Evolutionary conservation across 768 basidiomycete species (phyloP).

Genomic region (Dioszegia aurantiaca): DNA sequence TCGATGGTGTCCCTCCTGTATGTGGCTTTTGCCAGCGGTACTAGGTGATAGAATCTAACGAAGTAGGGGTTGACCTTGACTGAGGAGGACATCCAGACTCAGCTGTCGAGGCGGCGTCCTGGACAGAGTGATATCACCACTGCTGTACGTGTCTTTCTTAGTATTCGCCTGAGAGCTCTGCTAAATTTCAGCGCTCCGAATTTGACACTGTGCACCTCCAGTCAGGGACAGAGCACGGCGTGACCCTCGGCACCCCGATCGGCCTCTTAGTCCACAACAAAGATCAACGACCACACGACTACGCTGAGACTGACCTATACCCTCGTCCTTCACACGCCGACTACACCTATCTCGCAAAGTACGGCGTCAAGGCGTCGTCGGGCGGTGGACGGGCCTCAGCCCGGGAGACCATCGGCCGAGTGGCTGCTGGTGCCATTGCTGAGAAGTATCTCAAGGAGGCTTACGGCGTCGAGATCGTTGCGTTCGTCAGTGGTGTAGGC

Average conservation of each 20-base stretch:
- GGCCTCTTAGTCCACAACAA: constrained; percentile 95
- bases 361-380: constrained; percentile 93
- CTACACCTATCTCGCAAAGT: constrained; percentile 96
- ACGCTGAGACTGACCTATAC: constrained; percentile 95
- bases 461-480: constrained; percentile 89
- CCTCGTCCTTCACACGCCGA: constrained; percentile 97
- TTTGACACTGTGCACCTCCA: constrained; percentile 91
- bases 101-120: constrained; percentile 84
- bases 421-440: constrained; percentile 96
- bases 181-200: constrained; percentile 71
- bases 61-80: constrained; percentile 75
- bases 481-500: constrained; percentile 94
- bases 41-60: constrained; percentile 19
- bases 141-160: constrained; percentile 61
- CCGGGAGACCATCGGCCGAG: constrained; percentile 96
- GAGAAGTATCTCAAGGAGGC: constrained; percentile 87
- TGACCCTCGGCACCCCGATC: constrained; percentile 96
- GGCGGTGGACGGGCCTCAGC: constrained; percentile 94
- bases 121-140: constrained; percentile 97
- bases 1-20: constrained; percentile 96
- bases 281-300: constrained; percentile 97
- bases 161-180: not conserved
- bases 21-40: constrained; percentile 39
- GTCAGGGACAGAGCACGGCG: constrained; percentile 87
- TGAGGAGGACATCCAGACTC: constrained; percentile 79